phyloP scores from a whole-genome alignment of 2,329 filamentous ascomycete species.

The Ophiostoma montium region DNA sequence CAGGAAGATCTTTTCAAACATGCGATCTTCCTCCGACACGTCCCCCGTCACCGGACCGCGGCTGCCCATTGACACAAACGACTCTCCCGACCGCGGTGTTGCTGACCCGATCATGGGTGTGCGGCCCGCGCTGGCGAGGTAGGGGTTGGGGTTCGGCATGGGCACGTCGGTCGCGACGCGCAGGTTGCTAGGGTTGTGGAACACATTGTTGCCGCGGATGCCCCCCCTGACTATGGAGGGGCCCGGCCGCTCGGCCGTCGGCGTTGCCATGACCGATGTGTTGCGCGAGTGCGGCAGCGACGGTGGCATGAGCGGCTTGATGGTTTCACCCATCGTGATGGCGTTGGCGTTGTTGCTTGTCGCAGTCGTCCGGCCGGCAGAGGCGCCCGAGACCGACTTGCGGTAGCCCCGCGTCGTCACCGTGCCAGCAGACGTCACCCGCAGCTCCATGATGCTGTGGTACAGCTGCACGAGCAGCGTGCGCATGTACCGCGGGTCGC shows the following conservation, averaged over 20 bases:
- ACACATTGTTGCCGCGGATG: constrained; percentile 22
- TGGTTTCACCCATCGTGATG: constrained; percentile 26
- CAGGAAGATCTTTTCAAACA: constrained; percentile 72
- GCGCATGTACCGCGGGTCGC: constrained; percentile 52
- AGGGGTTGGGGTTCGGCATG: constrained; percentile 22
- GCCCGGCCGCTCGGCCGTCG: constrained; percentile 35
- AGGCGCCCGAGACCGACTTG: constrained; percentile 4
- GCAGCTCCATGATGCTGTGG: constrained; percentile 54
- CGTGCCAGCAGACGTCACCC: constrained; percentile 29
- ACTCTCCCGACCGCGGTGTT: constrained; percentile 75
- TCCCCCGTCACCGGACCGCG: constrained; percentile 40
- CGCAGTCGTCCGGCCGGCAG: not conserved
- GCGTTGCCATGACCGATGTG: constrained; percentile 23
- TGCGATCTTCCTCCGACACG: constrained; percentile 60
- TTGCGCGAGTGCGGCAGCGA: constrained; percentile 23
- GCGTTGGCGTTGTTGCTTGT: not conserved
- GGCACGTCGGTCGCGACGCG: constrained; percentile 43
- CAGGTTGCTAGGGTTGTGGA: constrained; percentile 37
- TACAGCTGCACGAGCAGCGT: constrained; percentile 49
- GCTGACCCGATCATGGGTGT: constrained; percentile 39
- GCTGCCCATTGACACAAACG: constrained; percentile 48
- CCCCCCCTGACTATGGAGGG: constrained; percentile 23
- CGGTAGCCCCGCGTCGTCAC: constrained; percentile 20
- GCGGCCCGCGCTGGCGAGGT: constrained; percentile 34
- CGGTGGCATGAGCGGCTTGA: constrained; percentile 25